These are phyloP conservation scores for Pythium sukuiense DNA, from an alignment of 352 stramenopile genomes.

Conservation along the genomic window DNA sequence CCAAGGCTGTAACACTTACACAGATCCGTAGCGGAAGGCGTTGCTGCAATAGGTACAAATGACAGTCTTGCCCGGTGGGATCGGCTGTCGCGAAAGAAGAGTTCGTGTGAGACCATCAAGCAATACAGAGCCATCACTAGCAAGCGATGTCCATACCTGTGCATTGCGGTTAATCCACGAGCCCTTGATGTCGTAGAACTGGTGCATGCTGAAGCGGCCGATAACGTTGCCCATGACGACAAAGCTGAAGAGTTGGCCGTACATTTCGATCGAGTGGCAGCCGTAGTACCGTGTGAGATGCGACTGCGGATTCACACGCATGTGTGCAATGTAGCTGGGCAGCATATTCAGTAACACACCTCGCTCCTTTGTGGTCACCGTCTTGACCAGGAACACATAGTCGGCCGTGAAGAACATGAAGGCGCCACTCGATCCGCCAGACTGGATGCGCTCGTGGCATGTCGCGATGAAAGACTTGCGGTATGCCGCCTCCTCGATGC, in stretches of 20 bases:
- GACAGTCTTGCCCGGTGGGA: conserved; percentile 77
- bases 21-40: conserved; percentile 72
- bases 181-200: conserved; percentile 92
- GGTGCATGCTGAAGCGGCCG: conserved; percentile 78
- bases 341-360: conserved; percentile 82
- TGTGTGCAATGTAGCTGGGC: conserved; percentile 76
- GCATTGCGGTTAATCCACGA: conserved; percentile 87
- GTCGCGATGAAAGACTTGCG: conserved; percentile 78
- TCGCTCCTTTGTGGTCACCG: conserved; percentile 78
- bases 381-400: conserved; percentile 88
- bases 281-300: conserved; percentile 90
- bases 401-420: conserved; percentile 93
- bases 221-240: conserved; percentile 92
- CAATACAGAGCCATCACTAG: not conserved
- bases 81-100: conserved; percentile 34
- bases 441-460: conserved; percentile 81
- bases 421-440: conserved; percentile 79
- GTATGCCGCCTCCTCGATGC: conserved; percentile 76
- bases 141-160: conserved; percentile 37
- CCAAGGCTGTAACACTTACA: conserved; percentile 29
- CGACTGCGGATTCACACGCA: conserved; percentile 75
- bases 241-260: conserved; percentile 86
- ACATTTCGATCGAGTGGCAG: conserved; percentile 90
- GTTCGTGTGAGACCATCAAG: not conserved
- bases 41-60: conserved; percentile 87